Conservation (phyloP, 169 alveolate genomes). For the Plasmodium billcollinsi region DNA sequence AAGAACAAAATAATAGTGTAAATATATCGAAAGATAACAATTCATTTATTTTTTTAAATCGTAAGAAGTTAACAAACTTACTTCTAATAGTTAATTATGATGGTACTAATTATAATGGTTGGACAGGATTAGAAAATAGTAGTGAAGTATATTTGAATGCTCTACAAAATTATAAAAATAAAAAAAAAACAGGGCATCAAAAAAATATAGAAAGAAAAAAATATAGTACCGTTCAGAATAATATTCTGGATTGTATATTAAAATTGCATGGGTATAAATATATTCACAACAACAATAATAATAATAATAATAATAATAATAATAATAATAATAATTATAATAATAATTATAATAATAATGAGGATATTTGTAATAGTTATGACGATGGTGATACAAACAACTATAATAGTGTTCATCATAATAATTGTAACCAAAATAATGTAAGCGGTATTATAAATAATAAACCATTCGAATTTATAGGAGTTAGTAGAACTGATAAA, state of each 20-base stretch:
- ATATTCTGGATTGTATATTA: conserved; percentile 77
- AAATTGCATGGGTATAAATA: conserved; percentile 81
- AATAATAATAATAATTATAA: not conserved
- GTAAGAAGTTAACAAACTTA: conserved; percentile 77
- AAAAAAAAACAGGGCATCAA: not conserved
- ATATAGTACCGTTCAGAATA: conserved; percentile 76
- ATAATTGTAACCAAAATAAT: not conserved
- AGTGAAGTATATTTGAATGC: conserved; percentile 56
- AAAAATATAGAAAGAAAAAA: not conserved
- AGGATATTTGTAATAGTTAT: not conserved
- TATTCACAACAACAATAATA: conserved; percentile 6
- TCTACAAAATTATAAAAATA: conserved; percentile 15
- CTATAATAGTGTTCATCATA: not conserved
- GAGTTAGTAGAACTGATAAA: conserved; percentile 86
- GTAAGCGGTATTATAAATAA: not conserved
- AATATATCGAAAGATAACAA: too few species aligned
- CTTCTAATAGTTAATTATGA: conserved; percentile 81
- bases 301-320: too few species aligned
- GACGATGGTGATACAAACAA: not conserved
- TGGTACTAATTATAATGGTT: conserved; percentile 82
- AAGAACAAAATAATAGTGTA: too few species aligned
- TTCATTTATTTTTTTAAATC: not conserved
- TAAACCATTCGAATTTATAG: conserved; percentile 79
- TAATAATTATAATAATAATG: not conserved
- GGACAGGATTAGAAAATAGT: conserved; percentile 80